These are phyloP conservation scores for Cordyceps fumosorosea DNA, from an alignment of 2,329 filamentous ascomycete species.

Conservation along the genomic window DNA sequence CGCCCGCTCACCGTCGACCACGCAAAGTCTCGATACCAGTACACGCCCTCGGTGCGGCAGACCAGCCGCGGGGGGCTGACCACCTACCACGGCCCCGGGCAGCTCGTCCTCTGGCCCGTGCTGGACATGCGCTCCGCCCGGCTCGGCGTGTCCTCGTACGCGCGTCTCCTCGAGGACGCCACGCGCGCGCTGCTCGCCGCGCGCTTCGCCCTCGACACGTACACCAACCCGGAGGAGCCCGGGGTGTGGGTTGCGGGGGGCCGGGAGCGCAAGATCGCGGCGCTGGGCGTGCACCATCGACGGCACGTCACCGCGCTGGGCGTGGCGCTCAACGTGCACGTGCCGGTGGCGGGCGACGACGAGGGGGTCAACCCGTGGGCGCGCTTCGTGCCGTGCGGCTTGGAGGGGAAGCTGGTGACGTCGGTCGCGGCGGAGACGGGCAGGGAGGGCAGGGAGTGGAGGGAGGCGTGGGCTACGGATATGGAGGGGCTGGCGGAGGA, in stretches of 20 bases:
- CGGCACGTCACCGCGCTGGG: constrained; percentile 80
- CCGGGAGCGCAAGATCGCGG: constrained; percentile 69
- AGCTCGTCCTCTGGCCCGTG: constrained; percentile 87
- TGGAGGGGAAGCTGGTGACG: constrained; percentile 74
- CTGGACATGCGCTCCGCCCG: constrained; percentile 63
- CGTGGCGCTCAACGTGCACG: constrained; percentile 69
- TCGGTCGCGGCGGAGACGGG: constrained; percentile 55
- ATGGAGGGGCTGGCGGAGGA: constrained; percentile 22
- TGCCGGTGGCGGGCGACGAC: constrained; percentile 39
- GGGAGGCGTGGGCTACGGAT: constrained; percentile 23
- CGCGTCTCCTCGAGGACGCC: constrained; percentile 68
- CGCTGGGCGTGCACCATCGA: constrained; percentile 84
- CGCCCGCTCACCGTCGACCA: constrained; percentile 31
- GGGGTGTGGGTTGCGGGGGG: constrained; percentile 67
- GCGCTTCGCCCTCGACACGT: constrained; percentile 52
- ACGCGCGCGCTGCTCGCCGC: constrained; percentile 59
- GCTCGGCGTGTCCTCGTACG: constrained; percentile 68
- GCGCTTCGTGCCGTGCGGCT: constrained; percentile 83
- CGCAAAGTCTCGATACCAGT: constrained; percentile 26
- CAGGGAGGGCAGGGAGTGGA: constrained; percentile 1
- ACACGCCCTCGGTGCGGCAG: constrained; percentile 55
- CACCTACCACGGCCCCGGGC: constrained; percentile 92
- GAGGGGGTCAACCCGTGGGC: constrained; percentile 45
- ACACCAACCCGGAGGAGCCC: constrained; percentile 63
- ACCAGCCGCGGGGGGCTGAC: constrained; percentile 83